Conservation (phyloP, 176 grass and related monocot genomes). For the Otatea glauca region DNA sequence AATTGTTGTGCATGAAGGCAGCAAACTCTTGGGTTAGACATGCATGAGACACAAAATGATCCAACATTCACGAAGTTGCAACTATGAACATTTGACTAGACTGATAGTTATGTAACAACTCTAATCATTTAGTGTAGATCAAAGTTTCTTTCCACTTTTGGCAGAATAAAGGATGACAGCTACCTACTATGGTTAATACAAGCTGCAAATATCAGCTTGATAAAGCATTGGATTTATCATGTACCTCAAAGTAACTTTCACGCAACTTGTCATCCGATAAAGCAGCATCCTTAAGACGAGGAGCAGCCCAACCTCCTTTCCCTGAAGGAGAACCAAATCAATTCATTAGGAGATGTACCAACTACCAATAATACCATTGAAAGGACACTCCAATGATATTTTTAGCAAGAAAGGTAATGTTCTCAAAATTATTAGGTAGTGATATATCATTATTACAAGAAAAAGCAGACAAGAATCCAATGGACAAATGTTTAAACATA, state of each 20-base stretch:
- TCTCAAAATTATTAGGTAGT: not conserved
- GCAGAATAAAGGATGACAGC: not conserved
- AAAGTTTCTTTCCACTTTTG: not conserved
- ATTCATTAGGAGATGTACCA: slow-evolving; percentile 29
- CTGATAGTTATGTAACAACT: slow-evolving; percentile 3
- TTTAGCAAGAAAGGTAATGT: slow-evolving; percentile 14
- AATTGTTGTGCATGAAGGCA: not conserved
- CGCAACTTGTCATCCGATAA: slow-evolving; percentile 81
- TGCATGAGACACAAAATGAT: not conserved
- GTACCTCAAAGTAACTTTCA: slow-evolving; percentile 91
- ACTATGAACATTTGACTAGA: not conserved
- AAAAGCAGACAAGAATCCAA: slow-evolving; percentile 8
- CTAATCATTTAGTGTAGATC: not conserved
- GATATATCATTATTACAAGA: slow-evolving; percentile 1
- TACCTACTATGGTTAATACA: not conserved
- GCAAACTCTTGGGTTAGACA: slow-evolving; percentile 1
- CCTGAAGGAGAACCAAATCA: slow-evolving; percentile 56
- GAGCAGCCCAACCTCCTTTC: slow-evolving; percentile 78
- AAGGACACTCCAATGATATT: slow-evolving; percentile 25
- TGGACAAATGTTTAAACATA: not conserved
- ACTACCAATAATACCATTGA: not conserved
- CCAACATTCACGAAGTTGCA: not conserved
- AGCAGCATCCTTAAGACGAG: slow-evolving; percentile 88
- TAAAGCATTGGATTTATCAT: not conserved
- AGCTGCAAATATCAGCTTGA: slow-evolving; percentile 5